Conservation (phyloP, 75 land plant genomes). For the Picea sitchensis region DNA sequence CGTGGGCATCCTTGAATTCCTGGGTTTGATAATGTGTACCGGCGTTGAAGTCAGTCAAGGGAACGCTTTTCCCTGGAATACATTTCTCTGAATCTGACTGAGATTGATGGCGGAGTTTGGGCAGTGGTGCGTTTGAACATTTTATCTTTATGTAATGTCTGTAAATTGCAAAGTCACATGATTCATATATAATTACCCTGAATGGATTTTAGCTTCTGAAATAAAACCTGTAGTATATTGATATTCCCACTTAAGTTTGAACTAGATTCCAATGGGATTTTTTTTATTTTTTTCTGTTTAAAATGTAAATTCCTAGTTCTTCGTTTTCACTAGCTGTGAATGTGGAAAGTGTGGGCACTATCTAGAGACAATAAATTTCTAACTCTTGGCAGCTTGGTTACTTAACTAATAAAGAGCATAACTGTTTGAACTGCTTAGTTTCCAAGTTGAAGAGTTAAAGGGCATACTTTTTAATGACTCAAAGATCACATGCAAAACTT, state of each 20-base stretch:
- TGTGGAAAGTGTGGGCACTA: too few species aligned
- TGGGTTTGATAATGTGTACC: too few species aligned
- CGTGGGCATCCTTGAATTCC: too few species aligned
- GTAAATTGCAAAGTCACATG: too few species aligned
- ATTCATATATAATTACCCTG: too few species aligned
- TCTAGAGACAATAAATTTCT: too few species aligned
- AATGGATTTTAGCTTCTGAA: background rate
- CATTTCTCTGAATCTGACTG: too few species aligned
- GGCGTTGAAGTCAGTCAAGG: too few species aligned
- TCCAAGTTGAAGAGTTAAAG: background rate
- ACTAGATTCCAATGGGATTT: background rate
- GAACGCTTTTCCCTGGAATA: too few species aligned
- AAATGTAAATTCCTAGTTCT: background rate
- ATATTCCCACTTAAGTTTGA: background rate
- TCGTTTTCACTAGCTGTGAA: background rate
- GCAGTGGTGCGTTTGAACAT: too few species aligned
- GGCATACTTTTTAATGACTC: background rate
- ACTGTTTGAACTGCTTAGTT: background rate
- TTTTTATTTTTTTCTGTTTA: background rate
- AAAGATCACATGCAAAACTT: background rate
- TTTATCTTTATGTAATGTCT: too few species aligned
- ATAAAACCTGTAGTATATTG: background rate
- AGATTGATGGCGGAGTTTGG: too few species aligned
- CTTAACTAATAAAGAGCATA: background rate
- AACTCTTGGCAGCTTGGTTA: background rate